Conservation (phyloP, 2,329 filamentous ascomycete genomes). For the Fusarium foetens region DNA sequence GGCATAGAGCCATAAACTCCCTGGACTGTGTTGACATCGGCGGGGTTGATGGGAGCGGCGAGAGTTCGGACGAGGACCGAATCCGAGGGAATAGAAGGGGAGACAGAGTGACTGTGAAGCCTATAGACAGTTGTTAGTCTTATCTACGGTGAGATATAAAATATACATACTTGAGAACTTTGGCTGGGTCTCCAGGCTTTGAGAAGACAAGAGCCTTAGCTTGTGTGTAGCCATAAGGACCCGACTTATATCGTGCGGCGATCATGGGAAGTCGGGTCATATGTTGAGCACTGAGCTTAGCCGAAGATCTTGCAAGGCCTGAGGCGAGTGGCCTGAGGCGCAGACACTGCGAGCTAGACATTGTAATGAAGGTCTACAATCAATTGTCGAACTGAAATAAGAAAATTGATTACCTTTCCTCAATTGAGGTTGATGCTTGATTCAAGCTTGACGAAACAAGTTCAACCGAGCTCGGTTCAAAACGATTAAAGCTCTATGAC, state of each 20-base stretch:
- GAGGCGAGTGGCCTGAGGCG: constrained; percentile 37
- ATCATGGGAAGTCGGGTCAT: constrained; percentile 37
- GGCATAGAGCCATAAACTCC: constrained; percentile 93
- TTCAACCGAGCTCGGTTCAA: constrained; percentile 22
- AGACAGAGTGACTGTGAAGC: constrained; percentile 80
- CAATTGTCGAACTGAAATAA: not conserved
- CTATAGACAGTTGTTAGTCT: constrained; percentile 48
- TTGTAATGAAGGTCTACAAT: constrained; percentile 2
- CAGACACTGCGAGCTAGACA: constrained; percentile 42
- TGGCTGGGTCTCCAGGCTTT: constrained; percentile 77
- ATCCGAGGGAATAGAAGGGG: constrained; percentile 72
- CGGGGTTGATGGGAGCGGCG: constrained; percentile 92
- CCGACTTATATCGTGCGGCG: constrained; percentile 62
- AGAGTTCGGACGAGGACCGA: constrained; percentile 85
- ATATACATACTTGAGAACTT: constrained; percentile 68
- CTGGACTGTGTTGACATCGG: constrained; percentile 98
- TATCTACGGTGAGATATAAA: no score
- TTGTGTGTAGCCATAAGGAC: constrained; percentile 83
- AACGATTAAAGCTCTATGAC: constrained; percentile 31
- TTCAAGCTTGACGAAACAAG: constrained; percentile 14
- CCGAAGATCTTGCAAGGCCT: constrained; percentile 36
- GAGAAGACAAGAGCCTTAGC: constrained; percentile 83
- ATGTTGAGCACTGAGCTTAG: constrained; percentile 25
- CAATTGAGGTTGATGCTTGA: constrained; percentile 1
- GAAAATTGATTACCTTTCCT: not conserved